phyloP scores from a whole-genome alignment of 23 red algal genomes.

The Cyanidium caldarium region DNA sequence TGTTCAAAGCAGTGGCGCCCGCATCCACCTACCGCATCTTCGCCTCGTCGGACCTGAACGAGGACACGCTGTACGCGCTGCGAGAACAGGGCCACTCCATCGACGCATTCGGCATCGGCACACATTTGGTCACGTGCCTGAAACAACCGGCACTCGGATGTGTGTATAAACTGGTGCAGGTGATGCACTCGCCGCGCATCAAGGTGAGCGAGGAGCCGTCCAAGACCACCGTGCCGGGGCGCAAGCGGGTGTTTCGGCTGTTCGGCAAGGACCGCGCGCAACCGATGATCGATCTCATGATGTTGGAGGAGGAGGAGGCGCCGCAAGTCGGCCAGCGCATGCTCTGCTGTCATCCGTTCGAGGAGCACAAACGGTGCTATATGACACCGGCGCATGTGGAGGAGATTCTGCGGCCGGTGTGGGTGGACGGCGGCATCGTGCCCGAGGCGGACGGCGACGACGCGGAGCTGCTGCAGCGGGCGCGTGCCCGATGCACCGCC shows the following conservation, averaged over 20 bases:
- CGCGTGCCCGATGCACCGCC: background rate
- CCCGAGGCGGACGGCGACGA: background rate
- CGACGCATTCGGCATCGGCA: constrained; percentile 56
- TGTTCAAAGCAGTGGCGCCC: constrained; percentile 15
- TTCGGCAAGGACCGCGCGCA: constrained; percentile 14
- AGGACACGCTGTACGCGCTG: constrained; percentile 24
- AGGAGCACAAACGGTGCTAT: constrained; percentile 15
- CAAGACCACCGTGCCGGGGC: constrained; percentile 37
- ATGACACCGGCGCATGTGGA: constrained; percentile 12
- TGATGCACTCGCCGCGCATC: constrained; percentile 18
- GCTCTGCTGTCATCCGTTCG: constrained; percentile 21
- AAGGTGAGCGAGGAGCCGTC: constrained; percentile 44
- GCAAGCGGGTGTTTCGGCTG: constrained; percentile 31
- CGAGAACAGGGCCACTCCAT: constrained; percentile 25
- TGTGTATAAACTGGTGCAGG: constrained; percentile 43
- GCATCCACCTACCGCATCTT: constrained; percentile 24
- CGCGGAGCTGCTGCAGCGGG: background rate
- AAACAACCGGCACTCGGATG: constrained; percentile 62
- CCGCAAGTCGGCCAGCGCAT: constrained; percentile 13
- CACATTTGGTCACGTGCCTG: constrained; percentile 60
- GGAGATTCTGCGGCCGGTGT: constrained; percentile 4
- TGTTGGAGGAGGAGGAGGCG: constrained; percentile 11
- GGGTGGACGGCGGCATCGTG: background rate
- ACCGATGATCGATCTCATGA: constrained; percentile 42
- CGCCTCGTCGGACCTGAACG: constrained; percentile 52